Evolutionary conservation across 169 alveolate genomes (phyloP).

Genomic region (Plasmodium fragile): DNA sequence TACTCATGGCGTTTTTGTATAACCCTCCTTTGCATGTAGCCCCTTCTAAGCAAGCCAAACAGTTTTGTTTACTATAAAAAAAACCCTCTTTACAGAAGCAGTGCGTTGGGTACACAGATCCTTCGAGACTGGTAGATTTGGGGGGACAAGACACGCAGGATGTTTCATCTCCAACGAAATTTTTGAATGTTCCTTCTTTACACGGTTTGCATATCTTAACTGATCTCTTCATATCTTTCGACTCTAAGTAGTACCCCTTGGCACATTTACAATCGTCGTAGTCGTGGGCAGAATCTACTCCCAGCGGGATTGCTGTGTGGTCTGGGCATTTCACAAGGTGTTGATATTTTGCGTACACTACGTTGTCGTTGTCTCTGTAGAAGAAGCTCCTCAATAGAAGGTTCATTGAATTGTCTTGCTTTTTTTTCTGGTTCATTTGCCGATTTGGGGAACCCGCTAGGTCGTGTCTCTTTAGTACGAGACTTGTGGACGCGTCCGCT

Average conservation of each 20-base stretch:
- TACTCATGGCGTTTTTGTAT: constrained; percentile 39
- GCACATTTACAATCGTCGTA: constrained; percentile 88
- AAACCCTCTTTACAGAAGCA: constrained; percentile 88
- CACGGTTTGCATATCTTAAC: constrained; percentile 85
- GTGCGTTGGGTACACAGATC: constrained; percentile 85
- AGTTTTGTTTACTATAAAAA: constrained; percentile 84
- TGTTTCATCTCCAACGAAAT: constrained; percentile 86
- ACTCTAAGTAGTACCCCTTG: constrained; percentile 84
- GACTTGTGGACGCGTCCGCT: neutral
- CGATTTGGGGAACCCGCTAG: neutral
- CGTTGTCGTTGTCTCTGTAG: constrained; percentile 15
- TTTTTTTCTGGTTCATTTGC: neutral
- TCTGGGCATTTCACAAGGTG: constrained; percentile 82
- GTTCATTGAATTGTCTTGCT: constrained; percentile 22
- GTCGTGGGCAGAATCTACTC: constrained; percentile 85
- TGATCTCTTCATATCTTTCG: constrained; percentile 10
- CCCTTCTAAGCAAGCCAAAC: constrained; percentile 88
- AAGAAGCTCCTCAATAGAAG: constrained; percentile 10
- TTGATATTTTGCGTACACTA: constrained; percentile 40
- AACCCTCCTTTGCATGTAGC: constrained; percentile 89
- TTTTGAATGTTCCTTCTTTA: constrained; percentile 87
- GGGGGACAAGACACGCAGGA: constrained; percentile 87
- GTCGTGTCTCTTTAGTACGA: neutral
- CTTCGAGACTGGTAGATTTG: constrained; percentile 85
- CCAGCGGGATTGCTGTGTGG: constrained; percentile 87